Evolutionary conservation across 2,329 filamentous ascomycete species (phyloP).

Genomic region (Albifimbria verrucaria): DNA sequence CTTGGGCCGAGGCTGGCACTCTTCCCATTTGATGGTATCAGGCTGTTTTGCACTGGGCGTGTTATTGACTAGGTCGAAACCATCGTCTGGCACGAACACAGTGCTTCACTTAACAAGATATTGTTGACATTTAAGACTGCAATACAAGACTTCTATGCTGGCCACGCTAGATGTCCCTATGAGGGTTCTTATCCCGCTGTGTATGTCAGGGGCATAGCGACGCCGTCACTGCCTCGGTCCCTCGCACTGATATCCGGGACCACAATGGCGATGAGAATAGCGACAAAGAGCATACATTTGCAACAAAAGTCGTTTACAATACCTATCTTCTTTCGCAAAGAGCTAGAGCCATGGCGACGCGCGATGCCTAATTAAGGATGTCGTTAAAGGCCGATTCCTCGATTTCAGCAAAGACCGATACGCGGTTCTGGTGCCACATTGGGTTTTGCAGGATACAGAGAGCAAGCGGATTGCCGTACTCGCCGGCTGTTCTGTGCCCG

Average conservation of each 20-base stretch:
- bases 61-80: background rate
- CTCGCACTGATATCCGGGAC: background rate
- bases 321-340: background rate
- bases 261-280: background rate
- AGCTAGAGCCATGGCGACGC: background rate
- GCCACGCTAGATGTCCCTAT: background rate
- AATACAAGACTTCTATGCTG: background rate
- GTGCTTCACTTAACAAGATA: background rate
- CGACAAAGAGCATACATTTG: background rate
- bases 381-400: background rate
- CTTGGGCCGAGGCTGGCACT: background rate
- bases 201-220: background rate
- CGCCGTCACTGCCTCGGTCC: background rate
- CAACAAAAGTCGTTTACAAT: background rate
- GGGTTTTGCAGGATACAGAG: background rate
- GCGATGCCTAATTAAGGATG: background rate
- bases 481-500: background rate
- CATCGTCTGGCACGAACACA: background rate
- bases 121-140: background rate
- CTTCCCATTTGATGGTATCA: background rate
- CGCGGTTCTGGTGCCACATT: background rate
- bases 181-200: background rate
- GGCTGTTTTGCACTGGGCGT: background rate
- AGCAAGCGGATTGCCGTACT: background rate
- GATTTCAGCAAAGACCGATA: background rate